Evolutionary conservation across 352 stramenopile species (phyloP).

Genomic region (Pythium guiyangense): DNA sequence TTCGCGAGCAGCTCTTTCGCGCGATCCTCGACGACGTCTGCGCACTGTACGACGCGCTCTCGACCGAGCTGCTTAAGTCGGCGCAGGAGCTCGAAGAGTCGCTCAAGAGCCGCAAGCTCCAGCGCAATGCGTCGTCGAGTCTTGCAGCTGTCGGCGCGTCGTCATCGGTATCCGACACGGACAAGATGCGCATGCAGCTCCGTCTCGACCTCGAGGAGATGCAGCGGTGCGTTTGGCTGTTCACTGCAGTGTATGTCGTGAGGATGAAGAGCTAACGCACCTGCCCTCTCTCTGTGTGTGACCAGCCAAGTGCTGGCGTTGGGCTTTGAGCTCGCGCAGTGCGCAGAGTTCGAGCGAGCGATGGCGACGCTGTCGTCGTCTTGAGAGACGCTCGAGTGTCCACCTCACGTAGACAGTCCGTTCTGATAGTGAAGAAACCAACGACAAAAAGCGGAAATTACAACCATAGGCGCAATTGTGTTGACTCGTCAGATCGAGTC

Average conservation of each 20-base stretch:
- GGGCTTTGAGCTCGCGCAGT: slow-evolving; percentile 38
- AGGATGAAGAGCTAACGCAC: background rate
- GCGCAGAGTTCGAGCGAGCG: slow-evolving; percentile 20
- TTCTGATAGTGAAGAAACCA: background rate
- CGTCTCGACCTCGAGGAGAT: slow-evolving; percentile 73
- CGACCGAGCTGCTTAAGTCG: slow-evolving; percentile 70
- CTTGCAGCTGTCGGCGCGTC: slow-evolving; percentile 2
- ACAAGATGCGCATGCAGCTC: slow-evolving; percentile 84
- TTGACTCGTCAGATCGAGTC: background rate
- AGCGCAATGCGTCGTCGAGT: slow-evolving; percentile 39
- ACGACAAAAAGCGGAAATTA: too few species aligned
- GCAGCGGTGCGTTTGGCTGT: slow-evolving; percentile 36
- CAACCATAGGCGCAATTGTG: too few species aligned
- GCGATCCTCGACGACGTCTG: slow-evolving; percentile 58
- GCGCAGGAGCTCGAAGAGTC: slow-evolving; percentile 81
- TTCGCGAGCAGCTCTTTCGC: slow-evolving; percentile 41
- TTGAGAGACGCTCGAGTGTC: background rate
- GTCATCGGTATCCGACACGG: slow-evolving; percentile 63
- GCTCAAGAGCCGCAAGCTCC: slow-evolving; percentile 83
- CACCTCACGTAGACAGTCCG: background rate
- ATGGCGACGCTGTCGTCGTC: slow-evolving; percentile 14
- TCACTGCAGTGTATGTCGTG: background rate
- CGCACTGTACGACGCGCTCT: slow-evolving; percentile 54
- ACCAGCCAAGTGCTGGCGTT: slow-evolving; percentile 47
- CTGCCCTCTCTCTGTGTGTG: background rate